These are phyloP conservation scores for Physcomitrium patens DNA, from an alignment of 225 moss, liverwort and hornwort species.

Conservation along the genomic window DNA sequence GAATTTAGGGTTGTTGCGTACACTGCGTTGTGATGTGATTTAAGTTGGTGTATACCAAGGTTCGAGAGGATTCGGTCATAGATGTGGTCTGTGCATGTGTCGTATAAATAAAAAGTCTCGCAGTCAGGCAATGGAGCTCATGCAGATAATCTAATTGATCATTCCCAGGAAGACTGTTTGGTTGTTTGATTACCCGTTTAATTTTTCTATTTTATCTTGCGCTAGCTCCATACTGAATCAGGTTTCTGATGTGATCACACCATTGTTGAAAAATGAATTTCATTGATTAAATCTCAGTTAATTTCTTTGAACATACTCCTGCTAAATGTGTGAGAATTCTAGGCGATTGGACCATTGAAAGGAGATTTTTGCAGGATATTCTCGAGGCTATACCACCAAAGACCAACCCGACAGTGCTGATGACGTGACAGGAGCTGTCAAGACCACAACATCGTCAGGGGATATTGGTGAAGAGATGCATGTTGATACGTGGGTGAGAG, in stretches of 20 bases:
- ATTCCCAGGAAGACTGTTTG: background rate
- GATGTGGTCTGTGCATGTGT: background rate
- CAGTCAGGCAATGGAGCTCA: background rate
- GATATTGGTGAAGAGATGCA: conserved; percentile 43
- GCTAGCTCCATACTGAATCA: background rate
- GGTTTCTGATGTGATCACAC: background rate
- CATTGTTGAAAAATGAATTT: too few species aligned
- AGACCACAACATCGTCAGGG: conserved; percentile 17
- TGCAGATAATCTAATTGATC: background rate
- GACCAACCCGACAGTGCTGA: conserved; percentile 19
- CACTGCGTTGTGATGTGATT: background rate
- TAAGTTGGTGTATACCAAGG: too few species aligned
- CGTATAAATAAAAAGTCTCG: background rate
- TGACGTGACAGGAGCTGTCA: conserved; percentile 23
- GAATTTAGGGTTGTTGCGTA: background rate
- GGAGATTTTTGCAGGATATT: conserved; percentile 24
- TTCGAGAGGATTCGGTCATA: too few species aligned
- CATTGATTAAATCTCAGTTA: background rate
- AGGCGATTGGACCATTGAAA: conserved; percentile 2
- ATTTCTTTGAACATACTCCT: background rate
- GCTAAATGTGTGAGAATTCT: background rate
- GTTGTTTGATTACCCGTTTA: background rate
- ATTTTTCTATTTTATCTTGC: background rate
- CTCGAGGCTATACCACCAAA: conserved; percentile 39
- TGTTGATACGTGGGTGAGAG: conserved; percentile 46